Conservation (phyloP, 2,329 filamentous ascomycete species). For the Curvularia sp. region DNA sequence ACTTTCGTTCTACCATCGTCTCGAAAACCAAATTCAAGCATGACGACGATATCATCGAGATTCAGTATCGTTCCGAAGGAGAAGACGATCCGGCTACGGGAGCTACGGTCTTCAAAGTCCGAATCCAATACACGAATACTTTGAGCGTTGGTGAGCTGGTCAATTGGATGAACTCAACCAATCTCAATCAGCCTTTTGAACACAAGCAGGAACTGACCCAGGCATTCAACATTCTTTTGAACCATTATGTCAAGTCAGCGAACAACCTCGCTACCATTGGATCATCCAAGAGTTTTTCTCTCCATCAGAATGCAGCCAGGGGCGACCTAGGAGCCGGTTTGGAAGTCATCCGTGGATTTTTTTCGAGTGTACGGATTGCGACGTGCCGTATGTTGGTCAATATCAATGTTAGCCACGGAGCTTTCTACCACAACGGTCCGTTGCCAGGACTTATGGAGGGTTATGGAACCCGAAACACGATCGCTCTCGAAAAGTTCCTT, state of each 20-base stretch:
- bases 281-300: conserved; percentile 53
- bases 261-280: conserved; percentile 56
- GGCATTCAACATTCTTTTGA: conserved; percentile 65
- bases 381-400: conserved; percentile 66
- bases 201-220: conserved; percentile 60
- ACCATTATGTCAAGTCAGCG: conserved; percentile 55
- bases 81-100: conserved; percentile 26
- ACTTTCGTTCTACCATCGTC: conserved; percentile 34
- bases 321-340: conserved; percentile 59
- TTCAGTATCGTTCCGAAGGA: conserved; percentile 31
- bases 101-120: conserved; percentile 23
- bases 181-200: conserved; percentile 46
- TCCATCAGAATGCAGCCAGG: conserved; percentile 48
- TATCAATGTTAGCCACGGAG: conserved; percentile 65
- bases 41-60: conserved; percentile 19
- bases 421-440: conserved; percentile 60
- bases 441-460: conserved; percentile 42
- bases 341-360: conserved; percentile 66
- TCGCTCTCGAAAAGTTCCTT: conserved; percentile 47
- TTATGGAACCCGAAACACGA: conserved; percentile 24
- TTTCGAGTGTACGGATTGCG: conserved; percentile 64
- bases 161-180: conserved; percentile 56
- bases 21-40: conserved; percentile 29
- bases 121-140: conserved; percentile 24
- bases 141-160: conserved; percentile 50